Evolutionary conservation across 441 rosid species (phyloP).

Genomic region (Geranium incanum): DNA sequence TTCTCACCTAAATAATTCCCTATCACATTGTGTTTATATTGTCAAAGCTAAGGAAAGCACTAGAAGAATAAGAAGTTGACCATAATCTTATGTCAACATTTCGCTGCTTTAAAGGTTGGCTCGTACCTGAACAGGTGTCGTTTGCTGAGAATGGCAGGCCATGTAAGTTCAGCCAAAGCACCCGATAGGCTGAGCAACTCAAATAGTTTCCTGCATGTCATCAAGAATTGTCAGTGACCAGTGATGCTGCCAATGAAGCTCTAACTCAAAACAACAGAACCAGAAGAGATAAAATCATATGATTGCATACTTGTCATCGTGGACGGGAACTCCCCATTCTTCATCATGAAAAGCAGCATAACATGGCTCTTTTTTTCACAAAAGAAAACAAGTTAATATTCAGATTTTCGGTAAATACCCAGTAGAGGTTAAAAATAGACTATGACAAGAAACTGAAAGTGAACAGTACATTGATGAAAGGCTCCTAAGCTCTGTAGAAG

Average conservation of each 20-base stretch:
- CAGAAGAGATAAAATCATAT: not conserved
- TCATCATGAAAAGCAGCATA: constrained; percentile 22
- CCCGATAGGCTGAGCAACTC: constrained; percentile 6
- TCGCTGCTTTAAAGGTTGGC: not conserved
- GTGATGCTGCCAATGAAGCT: not conserved
- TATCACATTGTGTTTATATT: no score
- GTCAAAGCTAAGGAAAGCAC: not conserved
- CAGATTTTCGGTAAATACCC: not conserved
- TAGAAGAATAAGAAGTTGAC: not conserved
- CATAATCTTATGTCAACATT: not conserved
- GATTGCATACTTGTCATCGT: constrained; percentile 23
- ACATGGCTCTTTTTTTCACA: constrained; percentile 7
- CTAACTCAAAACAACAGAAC: not conserved
- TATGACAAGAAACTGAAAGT: not conserved
- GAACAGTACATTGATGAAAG: not conserved
- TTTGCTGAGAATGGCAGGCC: constrained; percentile 8
- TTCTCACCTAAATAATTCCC: no score
- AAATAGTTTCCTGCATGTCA: not conserved
- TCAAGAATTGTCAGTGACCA: not conserved
- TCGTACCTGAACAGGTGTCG: constrained; percentile 3
- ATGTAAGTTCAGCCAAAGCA: constrained; percentile 7
- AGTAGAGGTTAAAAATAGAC: not conserved
- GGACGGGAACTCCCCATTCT: constrained; percentile 28
- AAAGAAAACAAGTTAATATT: not conserved
- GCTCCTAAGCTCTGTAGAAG: not conserved